These are phyloP conservation scores for Candida silvicultrix DNA, from an alignment of 805 yeast genomes.

Conservation along the genomic window DNA sequence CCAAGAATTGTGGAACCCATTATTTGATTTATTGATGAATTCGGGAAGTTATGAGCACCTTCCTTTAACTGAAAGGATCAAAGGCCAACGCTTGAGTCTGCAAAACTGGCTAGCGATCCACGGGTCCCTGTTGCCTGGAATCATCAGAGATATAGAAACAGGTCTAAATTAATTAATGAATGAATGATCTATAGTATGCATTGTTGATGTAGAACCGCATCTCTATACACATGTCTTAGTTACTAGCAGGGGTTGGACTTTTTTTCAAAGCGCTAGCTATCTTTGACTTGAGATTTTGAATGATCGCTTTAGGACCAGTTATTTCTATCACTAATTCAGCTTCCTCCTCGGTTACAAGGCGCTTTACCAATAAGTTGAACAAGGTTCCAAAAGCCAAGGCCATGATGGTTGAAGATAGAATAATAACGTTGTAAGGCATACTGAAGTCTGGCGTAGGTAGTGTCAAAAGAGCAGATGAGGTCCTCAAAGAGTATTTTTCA, in stretches of 20 bases:
- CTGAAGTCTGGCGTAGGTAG: conserved; percentile 97
- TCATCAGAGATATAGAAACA: conserved; percentile 31
- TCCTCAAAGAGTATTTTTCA: conserved; percentile 50
- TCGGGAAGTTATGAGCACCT: conserved; percentile 32
- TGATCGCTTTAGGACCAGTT: conserved; percentile 11
- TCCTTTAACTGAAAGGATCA: conserved; percentile 36
- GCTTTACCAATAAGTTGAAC: conserved; percentile 70
- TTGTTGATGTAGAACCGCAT: no score
- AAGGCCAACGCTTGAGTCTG: conserved; percentile 27
- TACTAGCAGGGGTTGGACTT: not conserved
- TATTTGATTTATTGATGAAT: conserved; percentile 61
- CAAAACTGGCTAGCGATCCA: conserved; percentile 34
- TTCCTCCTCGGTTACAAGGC: conserved; percentile 71
- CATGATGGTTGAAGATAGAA: conserved; percentile 88
- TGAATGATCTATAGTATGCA: not conserved
- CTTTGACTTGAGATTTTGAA: not conserved
- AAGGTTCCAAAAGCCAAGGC: conserved; percentile 86
- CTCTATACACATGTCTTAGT: no score
- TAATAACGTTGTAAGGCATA: conserved; percentile 97
- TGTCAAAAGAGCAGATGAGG: conserved; percentile 80
- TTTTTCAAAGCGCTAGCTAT: not conserved
- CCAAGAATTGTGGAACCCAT: conserved; percentile 56
- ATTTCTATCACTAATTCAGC: conserved; percentile 15
- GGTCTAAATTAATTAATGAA: conserved; percentile 13
- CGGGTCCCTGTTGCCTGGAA: conserved; percentile 19